Conservation (phyloP, 106 monocot genomes). For the Dioscorea dumetorum region DNA sequence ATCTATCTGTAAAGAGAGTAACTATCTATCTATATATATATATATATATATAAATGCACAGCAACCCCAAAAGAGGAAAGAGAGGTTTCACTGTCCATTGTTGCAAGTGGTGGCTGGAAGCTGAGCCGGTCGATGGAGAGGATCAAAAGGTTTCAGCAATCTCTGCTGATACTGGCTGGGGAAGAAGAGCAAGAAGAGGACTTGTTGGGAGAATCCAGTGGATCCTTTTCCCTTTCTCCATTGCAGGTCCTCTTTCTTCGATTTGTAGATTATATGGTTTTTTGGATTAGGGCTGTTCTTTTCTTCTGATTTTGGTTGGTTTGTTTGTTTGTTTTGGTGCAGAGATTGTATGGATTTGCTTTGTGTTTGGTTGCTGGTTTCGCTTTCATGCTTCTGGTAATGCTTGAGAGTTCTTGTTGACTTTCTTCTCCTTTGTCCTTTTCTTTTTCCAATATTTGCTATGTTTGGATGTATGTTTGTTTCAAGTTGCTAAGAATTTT, state of each 20-base stretch:
- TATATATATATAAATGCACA: no score
- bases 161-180: constrained; percentile 21
- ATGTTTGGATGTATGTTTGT: background rate
- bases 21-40: no score
- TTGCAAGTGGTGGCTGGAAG: no score
- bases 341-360: constrained; percentile 80
- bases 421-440: background rate
- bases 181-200: constrained; percentile 57
- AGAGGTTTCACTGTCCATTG: no score
- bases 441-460: background rate
- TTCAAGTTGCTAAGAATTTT: background rate
- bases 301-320: background rate
- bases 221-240: constrained; percentile 50
- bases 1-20: no score
- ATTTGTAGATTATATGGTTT: background rate
- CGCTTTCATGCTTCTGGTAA: constrained; percentile 76
- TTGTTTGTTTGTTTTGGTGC: constrained; percentile 19
- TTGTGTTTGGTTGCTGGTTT: constrained; percentile 59
- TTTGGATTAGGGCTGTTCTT: background rate
- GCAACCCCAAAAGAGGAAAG: no score
- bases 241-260: constrained; percentile 43
- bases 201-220: constrained; percentile 45
- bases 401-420: background rate
- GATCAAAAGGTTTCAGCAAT: constrained; percentile 37
- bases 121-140: constrained; percentile 28